Conservation (phyloP, 495 filamentous ascomycete genomes). For the Penicillium odoratum region DNA sequence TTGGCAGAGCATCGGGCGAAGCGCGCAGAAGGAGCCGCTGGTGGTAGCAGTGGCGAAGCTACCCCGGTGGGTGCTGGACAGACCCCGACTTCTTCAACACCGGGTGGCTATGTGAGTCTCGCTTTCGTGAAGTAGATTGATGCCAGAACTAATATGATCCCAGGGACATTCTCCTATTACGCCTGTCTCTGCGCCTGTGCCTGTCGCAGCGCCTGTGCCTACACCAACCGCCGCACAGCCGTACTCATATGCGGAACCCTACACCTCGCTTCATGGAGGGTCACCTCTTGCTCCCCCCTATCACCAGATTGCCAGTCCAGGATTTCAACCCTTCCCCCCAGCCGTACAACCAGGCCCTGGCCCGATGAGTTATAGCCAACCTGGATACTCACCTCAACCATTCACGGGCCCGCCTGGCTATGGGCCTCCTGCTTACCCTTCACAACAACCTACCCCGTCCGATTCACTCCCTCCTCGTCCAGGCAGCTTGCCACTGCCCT, state of each 20-base stretch:
- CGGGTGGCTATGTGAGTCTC: slow-evolving; percentile 53
- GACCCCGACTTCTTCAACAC: slow-evolving; percentile 47
- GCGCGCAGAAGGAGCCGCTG: slow-evolving; percentile 57
- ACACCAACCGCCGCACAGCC: slow-evolving; percentile 27
- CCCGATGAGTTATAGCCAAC: slow-evolving; percentile 33
- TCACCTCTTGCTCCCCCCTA: slow-evolving; percentile 36
- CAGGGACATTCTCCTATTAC: slow-evolving; percentile 32
- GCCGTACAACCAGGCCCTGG: slow-evolving; percentile 34
- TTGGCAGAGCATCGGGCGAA: slow-evolving; percentile 78
- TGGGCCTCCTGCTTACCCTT: slow-evolving; percentile 8
- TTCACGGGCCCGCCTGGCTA: slow-evolving; percentile 35
- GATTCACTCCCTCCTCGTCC: slow-evolving; percentile 47
- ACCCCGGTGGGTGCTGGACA: slow-evolving; percentile 58
- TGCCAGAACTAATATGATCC: slow-evolving; percentile 10
- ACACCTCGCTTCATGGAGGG: slow-evolving; percentile 27
- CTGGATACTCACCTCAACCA: slow-evolving; percentile 47
- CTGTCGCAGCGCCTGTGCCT: neutral
- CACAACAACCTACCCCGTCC: slow-evolving; percentile 37
- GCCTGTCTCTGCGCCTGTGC: slow-evolving; percentile 19
- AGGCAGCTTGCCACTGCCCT: slow-evolving; percentile 52
- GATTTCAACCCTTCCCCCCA: slow-evolving; percentile 40
- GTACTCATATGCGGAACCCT: slow-evolving; percentile 38
- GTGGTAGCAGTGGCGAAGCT: slow-evolving; percentile 59
- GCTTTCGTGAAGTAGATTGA: neutral
- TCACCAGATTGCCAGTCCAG: slow-evolving; percentile 44